phyloP scores from a whole-genome alignment of 2,329 filamentous ascomycete genomes.

The Tympanopsis confertula region DNA sequence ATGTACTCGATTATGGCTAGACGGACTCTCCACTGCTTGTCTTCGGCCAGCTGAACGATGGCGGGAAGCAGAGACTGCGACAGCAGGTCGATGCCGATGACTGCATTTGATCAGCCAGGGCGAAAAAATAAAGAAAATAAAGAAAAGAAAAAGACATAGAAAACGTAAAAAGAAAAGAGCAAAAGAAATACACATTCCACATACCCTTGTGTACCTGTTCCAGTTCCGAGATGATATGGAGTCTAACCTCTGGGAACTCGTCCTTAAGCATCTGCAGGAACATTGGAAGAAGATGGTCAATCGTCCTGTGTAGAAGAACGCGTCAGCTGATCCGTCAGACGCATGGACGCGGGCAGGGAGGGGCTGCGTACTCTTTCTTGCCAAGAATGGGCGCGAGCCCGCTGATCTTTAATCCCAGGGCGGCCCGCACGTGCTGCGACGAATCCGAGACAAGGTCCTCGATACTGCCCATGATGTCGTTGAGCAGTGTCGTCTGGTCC shows the following conservation, averaged over 20 bases:
- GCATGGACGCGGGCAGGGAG: too few relatives aligned
- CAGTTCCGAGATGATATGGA: slow-evolving; percentile 99
- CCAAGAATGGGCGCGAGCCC: slow-evolving; percentile 91
- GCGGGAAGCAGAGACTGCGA: slow-evolving; percentile 93
- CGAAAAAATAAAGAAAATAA: too few relatives aligned
- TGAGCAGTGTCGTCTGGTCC: slow-evolving; percentile 75
- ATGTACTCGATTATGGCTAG: slow-evolving; percentile 99
- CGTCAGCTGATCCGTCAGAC: neutral
- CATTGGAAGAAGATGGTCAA: slow-evolving; percentile 93
- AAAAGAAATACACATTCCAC: too few relatives aligned
- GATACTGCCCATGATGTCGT: slow-evolving; percentile 91
- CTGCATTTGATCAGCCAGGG: slow-evolving; percentile 33
- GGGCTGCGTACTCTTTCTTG: slow-evolving; percentile 90
- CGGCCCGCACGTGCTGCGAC: slow-evolving; percentile 91
- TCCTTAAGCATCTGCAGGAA: slow-evolving; percentile 99
- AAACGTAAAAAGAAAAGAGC: neutral
- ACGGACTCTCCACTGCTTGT: slow-evolving; percentile 98
- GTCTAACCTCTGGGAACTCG: slow-evolving; percentile 91
- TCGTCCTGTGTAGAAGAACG: slow-evolving; percentile 59
- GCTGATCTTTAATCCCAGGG: slow-evolving; percentile 91
- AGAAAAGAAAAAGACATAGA: too few relatives aligned
- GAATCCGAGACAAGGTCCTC: slow-evolving; percentile 93
- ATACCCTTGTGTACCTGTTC: slow-evolving; percentile 91
- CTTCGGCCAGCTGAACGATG: slow-evolving; percentile 92
- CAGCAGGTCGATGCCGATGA: slow-evolving; percentile 93